These are phyloP conservation scores for Trypethelium eluteriae DNA, from an alignment of 495 filamentous ascomycete genomes.

Conservation along the genomic window DNA sequence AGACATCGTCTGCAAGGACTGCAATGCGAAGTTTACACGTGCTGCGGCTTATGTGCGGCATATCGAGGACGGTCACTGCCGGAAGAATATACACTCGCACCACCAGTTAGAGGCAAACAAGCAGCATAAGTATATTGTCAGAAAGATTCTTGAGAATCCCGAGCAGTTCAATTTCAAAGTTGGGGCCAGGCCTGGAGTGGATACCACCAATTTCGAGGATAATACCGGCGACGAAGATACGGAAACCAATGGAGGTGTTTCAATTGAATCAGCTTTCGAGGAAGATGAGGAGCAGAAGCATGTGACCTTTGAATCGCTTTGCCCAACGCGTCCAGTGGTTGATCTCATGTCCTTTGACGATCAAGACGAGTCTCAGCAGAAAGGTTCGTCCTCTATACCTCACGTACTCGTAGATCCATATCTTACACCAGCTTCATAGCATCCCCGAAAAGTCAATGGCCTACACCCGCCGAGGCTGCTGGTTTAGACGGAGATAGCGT, in stretches of 20 bases:
- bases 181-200: background rate
- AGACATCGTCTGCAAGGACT: conserved; percentile 43
- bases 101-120: conserved; percentile 35
- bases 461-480: background rate
- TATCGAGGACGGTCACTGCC: conserved; percentile 44
- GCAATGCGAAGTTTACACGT: conserved; percentile 37
- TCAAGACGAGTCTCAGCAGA: background rate
- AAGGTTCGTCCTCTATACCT: background rate
- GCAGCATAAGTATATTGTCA: conserved; percentile 37
- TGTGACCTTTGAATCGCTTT: background rate
- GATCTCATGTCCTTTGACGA: background rate
- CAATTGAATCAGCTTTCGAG: background rate
- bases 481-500: background rate
- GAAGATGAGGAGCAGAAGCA: background rate
- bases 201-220: background rate
- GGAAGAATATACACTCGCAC: conserved; percentile 21
- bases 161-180: conserved; percentile 12
- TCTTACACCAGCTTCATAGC: conserved; percentile 11
- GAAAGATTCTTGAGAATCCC: conserved; percentile 25
- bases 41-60: conserved; percentile 45
- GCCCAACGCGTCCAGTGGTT: background rate
- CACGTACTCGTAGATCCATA: background rate
- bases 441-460: background rate
- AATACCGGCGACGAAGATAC: background rate
- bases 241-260: background rate